Conservation (phyloP, 1,284 basidiomycete species). For the Austroboletus rostrupii region DNA sequence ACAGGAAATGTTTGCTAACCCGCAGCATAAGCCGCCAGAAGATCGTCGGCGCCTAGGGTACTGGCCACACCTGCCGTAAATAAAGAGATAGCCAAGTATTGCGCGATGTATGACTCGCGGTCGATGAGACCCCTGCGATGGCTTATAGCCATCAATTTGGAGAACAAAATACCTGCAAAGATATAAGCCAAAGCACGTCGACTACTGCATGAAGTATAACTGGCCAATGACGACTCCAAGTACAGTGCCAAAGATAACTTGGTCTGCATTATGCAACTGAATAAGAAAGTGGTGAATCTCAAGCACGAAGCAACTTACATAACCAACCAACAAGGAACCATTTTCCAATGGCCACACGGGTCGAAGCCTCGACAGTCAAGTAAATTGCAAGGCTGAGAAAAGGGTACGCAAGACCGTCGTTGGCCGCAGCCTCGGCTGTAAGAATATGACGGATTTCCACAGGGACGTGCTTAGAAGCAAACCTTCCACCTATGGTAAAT, state of each 20-base stretch:
- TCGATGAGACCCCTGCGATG: conserved; percentile 79
- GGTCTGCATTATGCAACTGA: conserved; percentile 47
- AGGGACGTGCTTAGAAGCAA: conserved; percentile 86
- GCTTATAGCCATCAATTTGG: conserved; percentile 79
- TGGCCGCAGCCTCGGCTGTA: conserved; percentile 89
- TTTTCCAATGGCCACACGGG: conserved; percentile 61
- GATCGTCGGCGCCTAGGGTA: conserved; percentile 80
- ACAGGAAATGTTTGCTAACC: conserved; percentile 39
- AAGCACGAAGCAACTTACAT: conserved; percentile 41
- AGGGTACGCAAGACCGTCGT: conserved; percentile 88
- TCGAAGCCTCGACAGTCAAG: conserved; percentile 69
- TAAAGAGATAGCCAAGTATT: conserved; percentile 83
- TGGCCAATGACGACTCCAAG: conserved; percentile 76
- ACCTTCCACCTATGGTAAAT: conserved; percentile 68
- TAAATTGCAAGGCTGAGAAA: conserved; percentile 89
- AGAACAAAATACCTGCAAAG: conserved; percentile 61
- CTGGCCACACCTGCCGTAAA: conserved; percentile 78
- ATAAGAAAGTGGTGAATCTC: neutral
- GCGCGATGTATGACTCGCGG: conserved; percentile 88
- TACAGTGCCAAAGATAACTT: conserved; percentile 79
- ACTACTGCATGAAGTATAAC: neutral
- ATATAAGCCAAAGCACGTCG: conserved; percentile 1
- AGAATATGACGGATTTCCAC: conserved; percentile 78
- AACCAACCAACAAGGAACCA: conserved; percentile 84
- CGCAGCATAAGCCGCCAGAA: conserved; percentile 89